These are phyloP conservation scores for Vigna nakashimae DNA, from an alignment of 306 rosid species.

Conservation along the genomic window DNA sequence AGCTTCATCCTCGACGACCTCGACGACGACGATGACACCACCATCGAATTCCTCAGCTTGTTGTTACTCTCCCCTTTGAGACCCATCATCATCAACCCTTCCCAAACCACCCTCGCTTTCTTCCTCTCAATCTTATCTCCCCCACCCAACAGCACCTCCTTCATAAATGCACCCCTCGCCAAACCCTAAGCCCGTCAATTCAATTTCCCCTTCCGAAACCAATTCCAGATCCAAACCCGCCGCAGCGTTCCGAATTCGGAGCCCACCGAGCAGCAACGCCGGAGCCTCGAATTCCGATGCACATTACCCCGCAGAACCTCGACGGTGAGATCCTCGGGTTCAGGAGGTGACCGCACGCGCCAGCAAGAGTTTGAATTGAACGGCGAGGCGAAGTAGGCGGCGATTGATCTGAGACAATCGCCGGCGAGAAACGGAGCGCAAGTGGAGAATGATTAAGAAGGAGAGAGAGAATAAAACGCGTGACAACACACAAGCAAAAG, in stretches of 20 bases:
- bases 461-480: conserved; percentile 19
- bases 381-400: neutral
- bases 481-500: neutral
- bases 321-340: conserved; percentile 33
- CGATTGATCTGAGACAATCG: conserved; percentile 21
- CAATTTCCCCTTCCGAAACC: neutral
- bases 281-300: neutral
- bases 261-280: neutral
- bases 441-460: conserved; percentile 2
- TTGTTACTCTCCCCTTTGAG: conserved; percentile 66
- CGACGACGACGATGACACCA: conserved; percentile 38
- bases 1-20: conserved; percentile 83
- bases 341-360: neutral
- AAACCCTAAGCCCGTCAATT: conserved; percentile 40
- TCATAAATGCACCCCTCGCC: conserved; percentile 43
- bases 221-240: conserved; percentile 39
- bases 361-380: neutral
- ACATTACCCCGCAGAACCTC: neutral
- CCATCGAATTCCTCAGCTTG: conserved; percentile 66
- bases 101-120: conserved; percentile 53
- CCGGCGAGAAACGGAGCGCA: conserved; percentile 38
- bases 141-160: conserved; percentile 34
- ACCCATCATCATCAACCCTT: conserved; percentile 74
- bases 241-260: neutral
- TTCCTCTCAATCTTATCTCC: conserved; percentile 47